Conservation (phyloP, 2,329 filamentous ascomycete genomes). For the Elsinoe australis region DNA sequence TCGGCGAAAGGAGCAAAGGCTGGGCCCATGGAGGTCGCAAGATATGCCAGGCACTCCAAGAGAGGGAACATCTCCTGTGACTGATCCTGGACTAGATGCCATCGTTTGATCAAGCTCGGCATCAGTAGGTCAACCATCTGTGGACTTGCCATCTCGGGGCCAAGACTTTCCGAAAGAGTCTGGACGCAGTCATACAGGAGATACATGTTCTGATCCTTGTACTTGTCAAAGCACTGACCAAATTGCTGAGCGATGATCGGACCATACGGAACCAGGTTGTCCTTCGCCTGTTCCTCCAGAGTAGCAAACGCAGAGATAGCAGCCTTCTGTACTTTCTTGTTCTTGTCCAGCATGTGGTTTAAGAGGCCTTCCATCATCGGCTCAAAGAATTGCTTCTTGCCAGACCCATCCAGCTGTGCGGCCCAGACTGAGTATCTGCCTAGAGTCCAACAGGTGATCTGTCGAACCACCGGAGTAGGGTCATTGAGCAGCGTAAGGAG, state of each 20-base stretch:
- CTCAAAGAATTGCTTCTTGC: conserved; percentile 74
- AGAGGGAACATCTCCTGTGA: conserved; percentile 90
- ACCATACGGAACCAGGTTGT: conserved; percentile 74
- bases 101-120: conserved; percentile 83
- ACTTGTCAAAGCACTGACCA: conserved; percentile 82
- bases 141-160: conserved; percentile 68
- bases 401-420: conserved; percentile 59
- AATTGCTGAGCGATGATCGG: conserved; percentile 86
- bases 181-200: conserved; percentile 98
- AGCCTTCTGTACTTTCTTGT: conserved; percentile 97
- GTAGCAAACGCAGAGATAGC: conserved; percentile 94
- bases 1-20: conserved; percentile 77
- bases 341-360: conserved; percentile 87
- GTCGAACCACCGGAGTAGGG: conserved; percentile 78
- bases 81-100: conserved; percentile 78
- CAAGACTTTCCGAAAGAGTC: conserved; percentile 87
- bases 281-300: conserved; percentile 85
- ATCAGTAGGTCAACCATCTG: conserved; percentile 80
- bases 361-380: conserved; percentile 97
- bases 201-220: conserved; percentile 99
- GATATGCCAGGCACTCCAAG: conserved; percentile 92
- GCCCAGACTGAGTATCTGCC: conserved; percentile 93
- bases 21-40: conserved; percentile 75
- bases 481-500: conserved; percentile 80
- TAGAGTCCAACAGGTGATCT: conserved; percentile 97